Conservation (phyloP, 495 filamentous ascomycete genomes). For the Parathielavia hyrcaniae region DNA sequence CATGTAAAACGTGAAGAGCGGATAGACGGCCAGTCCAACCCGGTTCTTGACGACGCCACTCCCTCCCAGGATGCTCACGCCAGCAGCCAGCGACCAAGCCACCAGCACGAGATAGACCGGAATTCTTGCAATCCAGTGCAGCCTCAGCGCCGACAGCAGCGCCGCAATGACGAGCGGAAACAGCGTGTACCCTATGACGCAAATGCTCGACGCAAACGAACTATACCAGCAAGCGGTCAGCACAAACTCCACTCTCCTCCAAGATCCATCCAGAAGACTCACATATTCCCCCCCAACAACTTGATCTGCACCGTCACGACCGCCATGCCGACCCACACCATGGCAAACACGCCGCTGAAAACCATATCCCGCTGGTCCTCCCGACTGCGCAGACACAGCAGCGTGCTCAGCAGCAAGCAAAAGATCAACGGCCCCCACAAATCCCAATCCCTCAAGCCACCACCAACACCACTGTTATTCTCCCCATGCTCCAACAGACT, state of each 20-base stretch:
- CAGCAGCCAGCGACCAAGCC: slow-evolving; percentile 87
- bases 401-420: slow-evolving; percentile 76
- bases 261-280: slow-evolving; percentile 34
- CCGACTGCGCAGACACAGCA: slow-evolving; percentile 71
- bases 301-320: slow-evolving; percentile 99
- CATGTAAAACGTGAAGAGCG: slow-evolving; percentile 92
- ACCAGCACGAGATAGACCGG: slow-evolving; percentile 85
- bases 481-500: slow-evolving; percentile 59
- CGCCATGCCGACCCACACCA: slow-evolving; percentile 95
- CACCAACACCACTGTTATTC: slow-evolving; percentile 79
- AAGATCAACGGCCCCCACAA: slow-evolving; percentile 95
- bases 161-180: slow-evolving; percentile 97
- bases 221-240: slow-evolving; percentile 42
- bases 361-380: slow-evolving; percentile 75
- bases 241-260: neutral
- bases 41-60: slow-evolving; percentile 93
- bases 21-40: slow-evolving; percentile 91
- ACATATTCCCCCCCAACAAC: slow-evolving; percentile 96
- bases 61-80: slow-evolving; percentile 90
- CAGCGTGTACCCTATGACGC: slow-evolving; percentile 96
- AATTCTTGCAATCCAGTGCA: slow-evolving; percentile 72
- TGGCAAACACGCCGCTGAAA: slow-evolving; percentile 91
- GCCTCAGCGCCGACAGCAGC: slow-evolving; percentile 71
- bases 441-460: slow-evolving; percentile 91
- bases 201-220: slow-evolving; percentile 94